A percentile compares a stretch with the other conserved stretches of the same genome.
phyloP scores from a whole-genome alignment of 2,329 filamentous ascomycete species.

The Blastomyces parvus region DNA sequence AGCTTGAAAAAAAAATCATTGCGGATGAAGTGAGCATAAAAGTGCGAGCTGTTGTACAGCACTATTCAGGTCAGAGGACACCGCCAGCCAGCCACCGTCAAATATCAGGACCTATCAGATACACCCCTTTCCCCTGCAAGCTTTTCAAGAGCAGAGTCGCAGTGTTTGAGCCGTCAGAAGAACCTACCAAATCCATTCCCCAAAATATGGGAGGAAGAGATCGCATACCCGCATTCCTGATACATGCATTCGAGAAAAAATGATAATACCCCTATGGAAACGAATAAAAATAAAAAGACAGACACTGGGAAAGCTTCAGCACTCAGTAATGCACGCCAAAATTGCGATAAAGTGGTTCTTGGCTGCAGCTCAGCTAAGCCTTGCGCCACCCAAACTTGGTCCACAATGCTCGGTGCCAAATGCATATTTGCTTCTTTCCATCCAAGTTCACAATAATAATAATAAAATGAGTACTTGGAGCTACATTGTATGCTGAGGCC shows the following conservation, averaged over 20 bases:
- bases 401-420: not conserved
- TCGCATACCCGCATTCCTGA: not conserved
- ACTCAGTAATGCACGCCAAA: not conserved
- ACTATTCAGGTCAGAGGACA: not conserved
- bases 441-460: not conserved
- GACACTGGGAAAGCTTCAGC: not conserved
- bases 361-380: slow-evolving; percentile 3
- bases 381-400: not conserved
- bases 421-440: not conserved
- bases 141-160: not conserved
- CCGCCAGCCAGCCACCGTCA: not conserved
- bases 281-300: not conserved
- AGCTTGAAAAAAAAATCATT: not conserved
- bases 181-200: not conserved
- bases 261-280: not conserved
- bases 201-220: not conserved
- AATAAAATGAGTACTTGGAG: not conserved
- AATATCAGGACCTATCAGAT: not conserved
- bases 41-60: not conserved
- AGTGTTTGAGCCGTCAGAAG: not conserved
- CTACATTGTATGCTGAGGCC: not conserved
- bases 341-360: not conserved
- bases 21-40: not conserved
- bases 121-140: not conserved
- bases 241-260: not conserved